Conservation (phyloP, 495 filamentous ascomycete genomes). For the Penicillium mononematosum region DNA sequence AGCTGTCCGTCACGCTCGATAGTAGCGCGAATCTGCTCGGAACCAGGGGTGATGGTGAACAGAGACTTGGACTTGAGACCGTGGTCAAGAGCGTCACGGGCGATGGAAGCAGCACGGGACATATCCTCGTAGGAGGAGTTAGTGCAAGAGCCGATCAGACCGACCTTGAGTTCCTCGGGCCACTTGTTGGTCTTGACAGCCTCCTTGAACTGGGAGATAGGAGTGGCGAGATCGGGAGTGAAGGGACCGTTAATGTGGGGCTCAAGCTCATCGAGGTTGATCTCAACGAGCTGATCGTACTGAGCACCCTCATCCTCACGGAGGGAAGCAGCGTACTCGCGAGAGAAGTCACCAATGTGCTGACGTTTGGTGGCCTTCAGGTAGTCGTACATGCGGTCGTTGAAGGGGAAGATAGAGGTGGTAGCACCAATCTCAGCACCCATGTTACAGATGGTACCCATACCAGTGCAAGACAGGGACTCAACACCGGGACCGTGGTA, state of each 20-base stretch:
- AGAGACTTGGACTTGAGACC: slow-evolving; percentile 90
- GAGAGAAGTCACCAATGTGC: slow-evolving; percentile 86
- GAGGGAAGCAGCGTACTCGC: slow-evolving; percentile 80
- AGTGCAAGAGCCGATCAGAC: slow-evolving; percentile 92
- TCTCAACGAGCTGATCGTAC: slow-evolving; percentile 95
- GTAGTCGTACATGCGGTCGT: slow-evolving; percentile 96
- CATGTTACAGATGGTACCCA: slow-evolving; percentile 77
- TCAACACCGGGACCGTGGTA: slow-evolving; percentile 88
- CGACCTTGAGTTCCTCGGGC: slow-evolving; percentile 97
- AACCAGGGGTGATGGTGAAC: slow-evolving; percentile 95
- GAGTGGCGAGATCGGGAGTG: slow-evolving; percentile 98
- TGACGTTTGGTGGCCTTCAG: slow-evolving; percentile 87
- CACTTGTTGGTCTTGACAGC: slow-evolving; percentile 92
- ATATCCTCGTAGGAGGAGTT: slow-evolving; percentile 99
- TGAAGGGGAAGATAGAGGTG: slow-evolving; percentile 98
- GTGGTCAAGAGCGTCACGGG: slow-evolving; percentile 88
- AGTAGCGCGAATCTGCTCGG: slow-evolving; percentile 96
- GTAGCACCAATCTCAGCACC: slow-evolving; percentile 94
- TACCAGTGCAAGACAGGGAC: slow-evolving; percentile 63
- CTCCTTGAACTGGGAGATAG: slow-evolving; percentile 95
- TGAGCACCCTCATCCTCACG: slow-evolving; percentile 88
- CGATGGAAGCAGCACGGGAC: slow-evolving; percentile 92
- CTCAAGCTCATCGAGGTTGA: slow-evolving; percentile 93
- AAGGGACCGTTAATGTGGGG: slow-evolving; percentile 99
- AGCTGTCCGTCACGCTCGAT: slow-evolving; percentile 95